Evolutionary conservation across 2,329 filamentous ascomycete species (phyloP).

Genomic region (Beauveria brongniartii): DNA sequence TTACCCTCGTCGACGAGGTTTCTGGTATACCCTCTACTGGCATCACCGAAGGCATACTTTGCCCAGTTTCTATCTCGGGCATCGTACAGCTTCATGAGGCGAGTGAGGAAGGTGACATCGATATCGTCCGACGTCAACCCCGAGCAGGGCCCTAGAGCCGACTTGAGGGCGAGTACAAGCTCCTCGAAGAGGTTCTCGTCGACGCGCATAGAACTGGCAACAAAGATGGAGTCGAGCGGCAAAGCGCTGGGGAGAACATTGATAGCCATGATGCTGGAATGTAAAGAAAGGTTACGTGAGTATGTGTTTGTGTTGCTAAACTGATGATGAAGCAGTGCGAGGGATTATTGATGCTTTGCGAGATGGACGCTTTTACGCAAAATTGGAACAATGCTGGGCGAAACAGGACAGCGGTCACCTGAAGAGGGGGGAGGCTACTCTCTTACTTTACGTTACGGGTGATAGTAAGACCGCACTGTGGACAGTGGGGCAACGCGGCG

Average conservation of each 20-base stretch:
- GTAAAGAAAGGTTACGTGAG: not conserved
- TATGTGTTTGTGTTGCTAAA: slow-evolving; percentile 3
- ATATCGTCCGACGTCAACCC: slow-evolving; percentile 78
- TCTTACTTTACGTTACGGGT: not conserved
- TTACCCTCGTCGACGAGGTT: slow-evolving; percentile 90
- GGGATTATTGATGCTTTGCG: not conserved
- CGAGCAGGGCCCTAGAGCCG: slow-evolving; percentile 68
- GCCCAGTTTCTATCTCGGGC: slow-evolving; percentile 65
- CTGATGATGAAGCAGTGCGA: not conserved
- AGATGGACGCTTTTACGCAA: slow-evolving; percentile 1
- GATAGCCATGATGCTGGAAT: slow-evolving; percentile 11
- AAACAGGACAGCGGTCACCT: slow-evolving; percentile 3
- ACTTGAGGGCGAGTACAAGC: slow-evolving; percentile 66
- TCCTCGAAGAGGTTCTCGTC: slow-evolving; percentile 50
- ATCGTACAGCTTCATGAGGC: slow-evolving; percentile 66
- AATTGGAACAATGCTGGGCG: not conserved
- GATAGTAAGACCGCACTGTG: slow-evolving; percentile 9
- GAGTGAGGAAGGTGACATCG: slow-evolving; percentile 61
- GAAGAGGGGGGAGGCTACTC: slow-evolving; percentile 1
- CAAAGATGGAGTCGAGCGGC: slow-evolving; percentile 9
- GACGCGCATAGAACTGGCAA: slow-evolving; percentile 4
- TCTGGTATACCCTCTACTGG: slow-evolving; percentile 66
- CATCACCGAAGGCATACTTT: slow-evolving; percentile 66
- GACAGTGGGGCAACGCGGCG: slow-evolving; percentile 1
- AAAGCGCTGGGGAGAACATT: slow-evolving; percentile 12